Percentiles rank a stretch among this genome's conserved stretches.
These are phyloP conservation scores for Oryza nivara DNA, from an alignment of 176 grass and related monocot species.

Conservation along the genomic window DNA sequence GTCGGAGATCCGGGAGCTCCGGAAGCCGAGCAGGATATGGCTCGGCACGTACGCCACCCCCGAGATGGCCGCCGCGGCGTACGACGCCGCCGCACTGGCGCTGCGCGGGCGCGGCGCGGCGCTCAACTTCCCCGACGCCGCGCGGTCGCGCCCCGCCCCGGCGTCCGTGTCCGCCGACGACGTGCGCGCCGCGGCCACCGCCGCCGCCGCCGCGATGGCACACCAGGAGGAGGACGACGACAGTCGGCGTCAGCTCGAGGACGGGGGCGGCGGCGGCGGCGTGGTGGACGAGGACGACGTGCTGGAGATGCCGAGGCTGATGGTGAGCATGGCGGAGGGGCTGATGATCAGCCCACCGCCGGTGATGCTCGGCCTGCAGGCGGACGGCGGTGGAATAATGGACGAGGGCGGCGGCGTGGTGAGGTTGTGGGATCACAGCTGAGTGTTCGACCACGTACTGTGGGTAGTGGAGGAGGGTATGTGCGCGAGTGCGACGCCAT, in stretches of 20 bases:
- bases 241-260: not conserved
- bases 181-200: constrained; percentile 48
- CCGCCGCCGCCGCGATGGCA: constrained; percentile 37
- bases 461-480: constrained; percentile 30
- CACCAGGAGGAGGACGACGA: not conserved
- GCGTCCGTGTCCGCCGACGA: constrained; percentile 45
- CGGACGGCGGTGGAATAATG: not conserved
- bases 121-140: constrained; percentile 61
- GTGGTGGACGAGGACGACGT: constrained; percentile 72
- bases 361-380: constrained; percentile 28
- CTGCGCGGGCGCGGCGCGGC: constrained; percentile 56
- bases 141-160: constrained; percentile 28
- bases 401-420: constrained; percentile 22
- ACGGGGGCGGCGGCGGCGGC: not conserved
- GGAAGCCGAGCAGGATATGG: constrained; percentile 75
- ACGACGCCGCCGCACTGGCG: constrained; percentile 67
- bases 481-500: not conserved
- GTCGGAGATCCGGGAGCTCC: constrained; percentile 89
- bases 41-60: constrained; percentile 68
- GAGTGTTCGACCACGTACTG: constrained; percentile 12
- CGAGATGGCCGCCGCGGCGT: constrained; percentile 71
- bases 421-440: constrained; percentile 77
- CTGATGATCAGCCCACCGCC: constrained; percentile 73
- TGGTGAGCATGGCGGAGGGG: constrained; percentile 72
- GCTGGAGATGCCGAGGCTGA: constrained; percentile 66